Base-by-base conservation (phyloP, 2,329 filamentous ascomycete species). In the Pseudogymnoascus sp. region DNA sequence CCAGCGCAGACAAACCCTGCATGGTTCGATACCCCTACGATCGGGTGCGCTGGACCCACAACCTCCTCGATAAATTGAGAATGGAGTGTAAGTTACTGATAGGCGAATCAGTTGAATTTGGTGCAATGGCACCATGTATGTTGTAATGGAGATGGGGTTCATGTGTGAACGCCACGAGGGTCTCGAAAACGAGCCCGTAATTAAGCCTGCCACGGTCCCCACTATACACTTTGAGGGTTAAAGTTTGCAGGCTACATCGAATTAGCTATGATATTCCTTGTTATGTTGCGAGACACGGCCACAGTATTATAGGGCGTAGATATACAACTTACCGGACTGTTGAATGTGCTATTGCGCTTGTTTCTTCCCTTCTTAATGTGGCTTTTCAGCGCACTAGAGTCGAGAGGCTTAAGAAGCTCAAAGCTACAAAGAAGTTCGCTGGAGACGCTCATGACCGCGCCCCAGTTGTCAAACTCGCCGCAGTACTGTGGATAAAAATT, bases 381-480 rank as follows among this genome's bases (percentile, higher is more conserved):
- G 70, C 89, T 97, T 83, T 99, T 99, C 66, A 99, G 81, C 36
- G 93, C 93, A 70, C 90, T 96, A 11, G 93, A 97, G 76, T 99
- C 95, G 56, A 99, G 83, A 6, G 95, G 95, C 76, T 99, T 99
- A 65, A 99, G 82, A 14, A 99, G 82, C 77, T 99, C 95, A 73
- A 99, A 99, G 74, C 93, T 97, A 78, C 95, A 99, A 1, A 99
- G 84, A 61, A 99, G 78, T 75, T 97, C 95, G 12, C 85, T 86
- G 1, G 92, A 97, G 21, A 99, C 95, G 2, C 93, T 96, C 95
- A 99, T 99, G 69, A 97, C 93, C 12, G 95, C 95, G 18, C 95
- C 95, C 91, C 95, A 97, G 68, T 99, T 99, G 74, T 99, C 95
- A 69, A 99, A 99, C 76, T 99, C 95, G 69, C 95, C 95, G 71